These are phyloP conservation scores for Trichophyton schoenleinii DNA, from an alignment of 2,329 filamentous ascomycete genomes.

Conservation along the genomic window DNA sequence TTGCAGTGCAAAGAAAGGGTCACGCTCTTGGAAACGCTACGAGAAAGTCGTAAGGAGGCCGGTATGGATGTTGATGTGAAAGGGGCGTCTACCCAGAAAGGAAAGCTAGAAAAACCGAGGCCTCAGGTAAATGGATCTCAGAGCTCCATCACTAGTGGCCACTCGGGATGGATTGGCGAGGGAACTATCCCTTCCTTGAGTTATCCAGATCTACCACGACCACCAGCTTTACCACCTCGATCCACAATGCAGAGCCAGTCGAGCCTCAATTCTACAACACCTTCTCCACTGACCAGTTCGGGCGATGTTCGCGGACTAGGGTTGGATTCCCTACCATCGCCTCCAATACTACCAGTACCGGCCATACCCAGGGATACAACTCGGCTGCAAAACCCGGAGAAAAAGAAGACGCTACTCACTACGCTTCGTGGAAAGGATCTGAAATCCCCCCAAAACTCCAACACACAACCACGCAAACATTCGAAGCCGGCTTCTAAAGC, in stretches of 20 bases:
- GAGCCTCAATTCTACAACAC: not conserved
- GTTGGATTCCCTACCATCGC: not conserved
- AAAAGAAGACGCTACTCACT: slow-evolving; percentile 8
- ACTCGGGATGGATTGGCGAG: slow-evolving; percentile 57
- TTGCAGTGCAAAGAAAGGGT: slow-evolving; percentile 88
- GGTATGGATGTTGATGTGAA: slow-evolving; percentile 23
- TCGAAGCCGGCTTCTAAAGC: slow-evolving; percentile 42
- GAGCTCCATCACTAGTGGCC: slow-evolving; percentile 10
- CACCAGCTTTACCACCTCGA: slow-evolving; percentile 41
- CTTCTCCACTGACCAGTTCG: not conserved
- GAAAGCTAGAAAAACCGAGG: slow-evolving; percentile 16
- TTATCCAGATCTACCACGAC: slow-evolving; percentile 70
- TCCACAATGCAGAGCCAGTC: slow-evolving; percentile 10
- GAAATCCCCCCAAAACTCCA: slow-evolving; percentile 23
- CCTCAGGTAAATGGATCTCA: slow-evolving; percentile 10
- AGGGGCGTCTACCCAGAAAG: slow-evolving; percentile 12
- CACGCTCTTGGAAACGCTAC: slow-evolving; percentile 71
- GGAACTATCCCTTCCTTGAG: slow-evolving; percentile 70
- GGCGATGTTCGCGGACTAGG: not conserved
- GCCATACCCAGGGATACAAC: not conserved
- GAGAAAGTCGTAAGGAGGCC: slow-evolving; percentile 48
- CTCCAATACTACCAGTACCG: not conserved
- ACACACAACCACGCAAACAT: slow-evolving; percentile 4
- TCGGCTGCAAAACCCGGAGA: not conserved
- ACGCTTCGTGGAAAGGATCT: slow-evolving; percentile 11